Evolutionary conservation across 306 rosid genomes (phyloP).

Genomic region (Gastrolobium villosum): DNA sequence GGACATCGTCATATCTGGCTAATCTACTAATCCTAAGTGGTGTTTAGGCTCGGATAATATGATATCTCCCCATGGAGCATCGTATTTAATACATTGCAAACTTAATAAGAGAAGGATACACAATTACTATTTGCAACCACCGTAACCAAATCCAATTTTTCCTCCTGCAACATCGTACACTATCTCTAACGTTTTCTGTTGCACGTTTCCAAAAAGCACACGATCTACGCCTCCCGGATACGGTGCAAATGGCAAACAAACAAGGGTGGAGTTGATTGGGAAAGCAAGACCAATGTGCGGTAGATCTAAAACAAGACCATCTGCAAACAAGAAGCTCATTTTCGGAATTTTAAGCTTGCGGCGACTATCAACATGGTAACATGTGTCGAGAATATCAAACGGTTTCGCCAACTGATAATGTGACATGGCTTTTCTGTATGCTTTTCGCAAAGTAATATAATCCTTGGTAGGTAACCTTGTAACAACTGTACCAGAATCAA

Average conservation of each 20-base stretch:
- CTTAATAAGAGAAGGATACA: no score
- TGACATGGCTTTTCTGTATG: constrained; percentile 14
- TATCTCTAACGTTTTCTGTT: constrained; percentile 16
- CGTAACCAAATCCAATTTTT: constrained; percentile 16
- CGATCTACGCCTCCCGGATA: not conserved
- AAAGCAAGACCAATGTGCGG: not conserved
- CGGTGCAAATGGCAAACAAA: not conserved
- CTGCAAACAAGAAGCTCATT: constrained; percentile 5
- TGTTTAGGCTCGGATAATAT: no score
- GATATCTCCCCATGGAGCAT: no score
- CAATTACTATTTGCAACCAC: not conserved
- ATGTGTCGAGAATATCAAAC: not conserved
- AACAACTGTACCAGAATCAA: constrained; percentile 5
- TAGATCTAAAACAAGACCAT: not conserved
- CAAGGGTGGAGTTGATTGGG: not conserved
- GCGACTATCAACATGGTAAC: not conserved
- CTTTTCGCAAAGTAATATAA: not conserved
- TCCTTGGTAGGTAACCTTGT: not conserved
- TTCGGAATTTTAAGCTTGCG: not conserved
- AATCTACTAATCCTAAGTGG: no score
- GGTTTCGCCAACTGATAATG: not conserved
- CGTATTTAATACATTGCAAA: no score
- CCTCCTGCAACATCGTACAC: constrained; percentile 10
- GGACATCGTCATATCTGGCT: no score
- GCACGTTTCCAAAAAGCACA: not conserved